phyloP scores from a whole-genome alignment of 768 basidiomycete species.

The Leccinum boreale region DNA sequence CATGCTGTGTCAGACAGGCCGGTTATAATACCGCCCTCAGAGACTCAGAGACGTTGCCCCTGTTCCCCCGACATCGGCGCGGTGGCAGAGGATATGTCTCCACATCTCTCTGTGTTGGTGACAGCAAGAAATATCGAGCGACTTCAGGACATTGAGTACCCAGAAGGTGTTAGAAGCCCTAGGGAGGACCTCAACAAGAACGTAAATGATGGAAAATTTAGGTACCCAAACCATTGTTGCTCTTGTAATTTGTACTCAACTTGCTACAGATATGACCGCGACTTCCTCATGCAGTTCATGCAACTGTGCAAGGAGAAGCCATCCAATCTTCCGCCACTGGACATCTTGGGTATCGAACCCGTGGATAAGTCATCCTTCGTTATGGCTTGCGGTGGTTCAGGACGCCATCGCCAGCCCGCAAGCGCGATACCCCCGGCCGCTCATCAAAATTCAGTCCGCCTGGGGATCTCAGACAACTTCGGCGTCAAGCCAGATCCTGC shows the following conservation, averaged over 20 bases:
- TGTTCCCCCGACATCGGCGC: constrained; percentile 67
- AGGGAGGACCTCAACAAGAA: constrained; percentile 71
- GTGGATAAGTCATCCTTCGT: constrained; percentile 49
- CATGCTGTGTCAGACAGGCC: constrained; percentile 41
- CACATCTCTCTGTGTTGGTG: constrained; percentile 57
- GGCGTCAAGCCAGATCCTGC: constrained; percentile 28
- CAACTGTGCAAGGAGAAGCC: constrained; percentile 94
- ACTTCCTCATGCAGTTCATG: constrained; percentile 98
- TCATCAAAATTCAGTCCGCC: constrained; percentile 48
- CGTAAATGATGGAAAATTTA: constrained; percentile 47
- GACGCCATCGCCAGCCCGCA: constrained; percentile 50
- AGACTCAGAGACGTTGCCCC: constrained; percentile 50
- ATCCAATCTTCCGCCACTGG: constrained; percentile 82
- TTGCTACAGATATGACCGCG: constrained; percentile 80
- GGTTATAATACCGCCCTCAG: constrained; percentile 44
- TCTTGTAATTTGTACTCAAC: constrained; percentile 9
- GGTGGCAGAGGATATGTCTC: constrained; percentile 38
- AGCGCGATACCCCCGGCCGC: constrained; percentile 39
- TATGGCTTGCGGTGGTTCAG: constrained; percentile 62
- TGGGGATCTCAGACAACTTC: constrained; percentile 34
- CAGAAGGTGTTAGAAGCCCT: constrained; percentile 79
- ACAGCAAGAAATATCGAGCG: constrained; percentile 86
- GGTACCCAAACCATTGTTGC: constrained; percentile 40
- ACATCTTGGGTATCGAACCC: constrained; percentile 87
- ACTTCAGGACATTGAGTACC: constrained; percentile 73